Conservation (phyloP, 148 eudicot species). For the Polygonum aviculare region DNA sequence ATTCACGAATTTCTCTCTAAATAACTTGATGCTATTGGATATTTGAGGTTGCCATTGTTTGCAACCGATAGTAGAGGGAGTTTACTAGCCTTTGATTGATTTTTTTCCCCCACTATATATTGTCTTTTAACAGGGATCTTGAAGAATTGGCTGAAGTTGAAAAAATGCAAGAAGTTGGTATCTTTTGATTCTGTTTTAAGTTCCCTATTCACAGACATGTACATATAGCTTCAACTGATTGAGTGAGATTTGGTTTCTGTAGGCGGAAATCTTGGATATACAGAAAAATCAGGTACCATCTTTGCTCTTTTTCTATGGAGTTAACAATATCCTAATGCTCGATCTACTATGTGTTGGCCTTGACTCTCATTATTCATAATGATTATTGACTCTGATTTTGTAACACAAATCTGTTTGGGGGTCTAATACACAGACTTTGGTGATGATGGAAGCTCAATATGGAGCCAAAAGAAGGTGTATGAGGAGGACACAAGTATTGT, state of each 20-base stretch:
- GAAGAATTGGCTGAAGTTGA: too few species aligned
- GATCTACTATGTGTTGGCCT: background rate
- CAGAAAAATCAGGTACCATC: constrained; percentile 77
- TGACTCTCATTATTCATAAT: background rate
- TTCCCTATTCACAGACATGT: background rate
- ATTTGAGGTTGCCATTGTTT: too few species aligned
- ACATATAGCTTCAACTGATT: background rate
- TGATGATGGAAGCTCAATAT: constrained; percentile 44
- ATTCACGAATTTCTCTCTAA: too few species aligned
- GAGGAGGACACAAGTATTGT: constrained; percentile 48
- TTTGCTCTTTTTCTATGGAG: background rate
- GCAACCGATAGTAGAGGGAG: too few species aligned
- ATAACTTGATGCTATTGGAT: too few species aligned
- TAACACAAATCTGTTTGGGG: background rate
- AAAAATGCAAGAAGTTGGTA: constrained; percentile 52
- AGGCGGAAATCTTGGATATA: constrained; percentile 65
- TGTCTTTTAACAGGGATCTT: too few species aligned
- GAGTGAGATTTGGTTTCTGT: constrained; percentile 8
- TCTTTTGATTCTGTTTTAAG: background rate
- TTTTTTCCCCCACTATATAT: too few species aligned
- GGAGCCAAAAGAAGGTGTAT: constrained; percentile 52
- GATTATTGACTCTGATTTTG: background rate
- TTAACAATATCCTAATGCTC: background rate
- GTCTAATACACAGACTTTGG: constrained; percentile 32
- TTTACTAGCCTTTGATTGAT: too few species aligned